Base-by-base conservation (phyloP, 768 basidiomycete species). In the Pleurotus giganteus region DNA sequence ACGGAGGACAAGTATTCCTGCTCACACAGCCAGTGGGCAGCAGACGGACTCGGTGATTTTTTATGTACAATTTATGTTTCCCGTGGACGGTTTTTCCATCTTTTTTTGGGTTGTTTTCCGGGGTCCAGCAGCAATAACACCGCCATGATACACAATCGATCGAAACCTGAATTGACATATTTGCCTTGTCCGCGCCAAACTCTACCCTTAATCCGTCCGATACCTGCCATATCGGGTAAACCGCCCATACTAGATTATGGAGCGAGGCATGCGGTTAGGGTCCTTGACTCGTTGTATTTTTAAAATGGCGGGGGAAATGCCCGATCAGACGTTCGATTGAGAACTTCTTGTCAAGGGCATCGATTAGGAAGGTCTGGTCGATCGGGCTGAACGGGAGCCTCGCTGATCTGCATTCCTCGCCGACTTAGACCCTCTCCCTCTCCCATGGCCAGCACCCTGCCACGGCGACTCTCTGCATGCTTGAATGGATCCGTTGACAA, bases 291-390 rank as follows among this genome's bases (percentile, higher is more conserved):
- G 6, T 32, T 6, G 8, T 41, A 41, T 13, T 41, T 41, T 41
- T 41, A 41, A 41, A 6, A 41, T 9, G 9, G 17, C 17, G 39
- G 17, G 24, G 31, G 49, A 32, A 50, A 50, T 50, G 49, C 27
- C 49, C 49, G 49, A 50, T 50, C 49, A 50, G 49, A 50, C 32
- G 32, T 50, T 50, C 49, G 49, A 50, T 34, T 50, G 31, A 50
- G 49, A 50, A 50, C n/a, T 24, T 24, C 17, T 27, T 15, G 46
- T 47, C 26, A 23, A 47, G 24, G 15, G 21, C n/a, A 13, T 28
- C 29, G 21, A 27, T 47, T 26, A 27, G 39, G 12, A n/a, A 27
- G 11, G 43, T 12, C 24, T 45, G 19, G 29, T 50, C 49, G 49
- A 50, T 34, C 49, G 49, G 49, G 46, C n/a, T 47, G 26, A 27